Evolutionary conservation across 306 rosid species (phyloP), one percentile per base, ranked within the genome.

Genomic region (Cicer pinnatifidum): DNA sequence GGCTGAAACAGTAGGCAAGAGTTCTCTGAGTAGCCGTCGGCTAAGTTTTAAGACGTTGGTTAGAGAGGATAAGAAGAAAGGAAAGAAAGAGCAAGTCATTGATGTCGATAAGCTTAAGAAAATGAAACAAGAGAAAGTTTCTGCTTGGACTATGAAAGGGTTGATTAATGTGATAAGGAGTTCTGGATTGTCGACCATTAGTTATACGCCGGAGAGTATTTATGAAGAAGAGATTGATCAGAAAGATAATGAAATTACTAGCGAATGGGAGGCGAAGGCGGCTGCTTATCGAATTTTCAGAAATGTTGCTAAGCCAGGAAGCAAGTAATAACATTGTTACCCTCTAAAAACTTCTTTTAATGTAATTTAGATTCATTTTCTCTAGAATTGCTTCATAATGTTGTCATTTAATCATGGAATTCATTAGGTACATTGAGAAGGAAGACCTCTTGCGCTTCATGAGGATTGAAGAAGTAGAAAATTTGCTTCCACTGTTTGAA

Each of bases 71-170:
- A 60, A 67, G 69, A 84, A 82, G 0, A 63, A 67, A 77, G 69
- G 85, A 77, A 44, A 76, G 79, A 35, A 86, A 86, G 78, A 87
- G 82, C 88, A 91, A 76, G 96, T 89, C 48, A 89, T 91, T 75
- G 94, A 93, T 83, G 90, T 93, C 0, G 97, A 91, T 11, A 89
- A 83, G 84, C 90, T 93, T 9, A 85, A 86, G 54, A 89, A 85
- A 72, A 89, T 88, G 90, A 91, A 87, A 69, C 91, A 82, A 68
- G 94, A 75, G 74, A 91, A 80, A 33, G 81, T 93, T 82, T 93
- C 97, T 47, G 91, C 96, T 83, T 93, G 92, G 97, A 93, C 98
- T 4, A 85, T 93, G 92, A 91, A 79, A 81, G 92, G 90, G 13
- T 82, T 93, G 71, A 71, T 91, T 72, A 75, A 83, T 83, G 96